Evolutionary conservation across 2,329 filamentous ascomycete genomes (phyloP), one percentile per base, ranked within the genome.

Genomic region (Lachnellula hyalina): DNA sequence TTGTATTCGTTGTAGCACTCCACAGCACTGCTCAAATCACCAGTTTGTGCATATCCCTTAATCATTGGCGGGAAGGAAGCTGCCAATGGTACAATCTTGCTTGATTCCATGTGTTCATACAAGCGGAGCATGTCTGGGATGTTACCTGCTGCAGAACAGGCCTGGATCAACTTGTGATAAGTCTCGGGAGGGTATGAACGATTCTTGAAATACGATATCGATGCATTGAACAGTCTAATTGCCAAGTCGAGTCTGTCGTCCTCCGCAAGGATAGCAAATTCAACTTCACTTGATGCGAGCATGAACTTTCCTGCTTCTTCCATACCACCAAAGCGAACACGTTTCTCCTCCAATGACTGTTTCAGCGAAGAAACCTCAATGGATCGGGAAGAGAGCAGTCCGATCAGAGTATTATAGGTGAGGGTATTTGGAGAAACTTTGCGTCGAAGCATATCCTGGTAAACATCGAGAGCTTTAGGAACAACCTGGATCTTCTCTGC

Each of bases 1-100:
- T 90, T 90, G 78, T 97, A 97, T 72, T 96, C 90, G 61, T 95
- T 93, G 74, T 96, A 99, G 73, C 90, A 91, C 70, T 96, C 91
- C 6, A 97, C 89, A 19, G 92, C 94, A 63, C 89, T 95, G 65
- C 85, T 79, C 45, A 97, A 75, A 68, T 97, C 91, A 49, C 91
- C 89, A 11, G 81, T 82, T 42, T 82, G 81, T 57, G 90, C 90
- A 68, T 96, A 97, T 0, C 92, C 91, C n/a, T 88, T 85, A 70
- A 99, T 96, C 89, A 99, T 96, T 17, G 86, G 82, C 1, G 91
- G 88, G 73, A 96, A 97, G 51, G 93, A 89, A 46, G 87, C 84
- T 5, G 90, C 86, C 55, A 87, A 85, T 0, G 93, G 90, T 15
- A 83, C 80, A 21, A 90, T 82, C 54, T 85, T 85, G 63, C 82